Base-by-base conservation (phyloP, 106 monocot genomes). In the Dioscorea dumetorum region DNA sequence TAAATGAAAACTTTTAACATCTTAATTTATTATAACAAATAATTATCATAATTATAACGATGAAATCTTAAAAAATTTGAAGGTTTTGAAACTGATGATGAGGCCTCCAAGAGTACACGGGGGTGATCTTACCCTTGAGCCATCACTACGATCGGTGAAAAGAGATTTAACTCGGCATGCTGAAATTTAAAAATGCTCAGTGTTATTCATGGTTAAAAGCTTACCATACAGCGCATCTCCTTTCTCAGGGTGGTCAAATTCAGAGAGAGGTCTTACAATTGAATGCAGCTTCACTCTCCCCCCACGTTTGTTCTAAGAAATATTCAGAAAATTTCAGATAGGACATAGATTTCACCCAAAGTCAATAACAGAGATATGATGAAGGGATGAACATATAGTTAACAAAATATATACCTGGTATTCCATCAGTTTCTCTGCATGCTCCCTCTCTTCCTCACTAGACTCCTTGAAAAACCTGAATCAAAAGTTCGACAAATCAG, bases 161-260 rank as follows among this genome's bases (percentile, higher is more conserved):
- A n/a, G n/a, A n/a, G n/a, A n/a, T n/a, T n/a, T n/a, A n/a, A n/a
- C n/a, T n/a, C n/a, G n/a, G n/a, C n/a, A n/a, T n/a, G n/a, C n/a
- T n/a, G n/a, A n/a, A n/a, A n/a, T n/a, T n/a, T n/a, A n/a, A n/a
- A n/a, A n/a, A n/a, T n/a, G n/a, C n/a, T n/a, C n/a, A n/a, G n/a
- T n/a, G n/a, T n/a, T n/a, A n/a, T 12, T 28, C n/a, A 21, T 49
- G 0, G 24, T 0, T 2, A 71, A 24, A 17, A 59, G 63, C 85
- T 53, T 33, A 91, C 94, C 94, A 63, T 91, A 77, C 33, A 91
- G 61, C 16, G 94, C 91, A 67, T 95, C 91, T 31, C 91, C 94
- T 66, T 91, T 95, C 56, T 95, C 91, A 19, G 75, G 68, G 14
- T 91, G 74, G 83, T 95, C 85, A 68, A 88, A 91, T 77, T 95